Conservation (phyloP, 352 stramenopile genomes). For the Phytopythium montanum region DNA sequence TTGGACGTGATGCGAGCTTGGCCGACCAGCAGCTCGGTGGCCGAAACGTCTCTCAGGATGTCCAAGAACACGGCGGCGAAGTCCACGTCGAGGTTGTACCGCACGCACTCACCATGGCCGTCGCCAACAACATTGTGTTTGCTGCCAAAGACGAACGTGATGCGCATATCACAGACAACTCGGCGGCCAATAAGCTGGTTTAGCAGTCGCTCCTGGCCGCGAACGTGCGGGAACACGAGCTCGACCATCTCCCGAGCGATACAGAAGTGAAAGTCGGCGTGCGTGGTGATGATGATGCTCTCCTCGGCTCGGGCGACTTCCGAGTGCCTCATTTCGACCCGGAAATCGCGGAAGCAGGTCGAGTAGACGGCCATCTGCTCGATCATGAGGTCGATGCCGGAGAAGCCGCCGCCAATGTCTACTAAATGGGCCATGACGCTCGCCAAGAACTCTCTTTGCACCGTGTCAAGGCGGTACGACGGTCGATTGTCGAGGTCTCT, state of each 20-base stretch:
- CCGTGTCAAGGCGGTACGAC: background rate
- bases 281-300: slow-evolving; percentile 21
- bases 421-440: slow-evolving; percentile 3
- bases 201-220: background rate
- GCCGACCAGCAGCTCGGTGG: background rate
- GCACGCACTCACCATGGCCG: background rate
- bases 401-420: slow-evolving; percentile 4
- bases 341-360: slow-evolving; percentile 16
- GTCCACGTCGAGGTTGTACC: background rate
- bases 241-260: slow-evolving; percentile 28
- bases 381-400: slow-evolving; percentile 1
- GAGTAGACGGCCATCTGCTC: slow-evolving; percentile 11
- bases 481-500: background rate
- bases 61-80: background rate
- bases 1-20: slow-evolving; percentile 2
- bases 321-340: slow-evolving; percentile 22
- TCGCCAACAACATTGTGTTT: background rate
- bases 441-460: slow-evolving; percentile 9
- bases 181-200: background rate
- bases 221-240: slow-evolving; percentile 25
- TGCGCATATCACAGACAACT: background rate
- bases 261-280: slow-evolving; percentile 22
- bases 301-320: slow-evolving; percentile 23
- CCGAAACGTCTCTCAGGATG: background rate
- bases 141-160: background rate